Base-by-base conservation (phyloP, 305 asterid species). In the Solanum chacoense region DNA sequence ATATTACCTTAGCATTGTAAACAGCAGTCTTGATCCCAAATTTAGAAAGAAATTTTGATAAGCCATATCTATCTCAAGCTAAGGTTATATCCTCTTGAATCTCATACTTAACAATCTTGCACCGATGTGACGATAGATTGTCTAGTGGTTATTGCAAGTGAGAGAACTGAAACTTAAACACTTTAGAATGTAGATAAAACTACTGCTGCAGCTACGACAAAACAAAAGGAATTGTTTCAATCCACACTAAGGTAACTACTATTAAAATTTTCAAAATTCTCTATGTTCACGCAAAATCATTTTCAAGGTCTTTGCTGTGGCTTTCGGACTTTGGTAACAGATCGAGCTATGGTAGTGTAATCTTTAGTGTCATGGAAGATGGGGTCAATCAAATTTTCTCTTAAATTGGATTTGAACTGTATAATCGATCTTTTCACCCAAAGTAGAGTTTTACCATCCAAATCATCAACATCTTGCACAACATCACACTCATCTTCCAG, bases 401-500 rank as follows among this genome's bases (percentile, higher is more conserved):
- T 37, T 87, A 24, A 78, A 38, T 78, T 80, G 36, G 36, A 34
- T 0, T 34, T 34, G 36, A 5, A 34, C 36, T 34, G 36, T 34
- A 34, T 34, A 34, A 34, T 5, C 36, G 36, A 34, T 34, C 36
- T 34, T 34, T 34, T 40, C 38, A 28, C 16, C 45, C 24, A 80
- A n/a, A 45, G 26, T 26, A 55, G 87, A 59, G 78, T 73, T 79
- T 91, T 93, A 94, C 98, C 97, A 87, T 94, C 97, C 42, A 8
- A 37, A 37, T 37, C 11, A 37, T 37, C 40, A 8, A 37, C 40
- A 37, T 37, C 11, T 37, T 85, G 93, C 85, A 91, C 85, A 73
- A 88, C 69, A 91, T 95, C 96, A 84, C 90, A 92, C 81, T 93
- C 97, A 90, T 94, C 97, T 93, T 94, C 98, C 81, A 95, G 93